phyloP scores from a whole-genome alignment of 306 rosid species.

The Rubus idaeus region DNA sequence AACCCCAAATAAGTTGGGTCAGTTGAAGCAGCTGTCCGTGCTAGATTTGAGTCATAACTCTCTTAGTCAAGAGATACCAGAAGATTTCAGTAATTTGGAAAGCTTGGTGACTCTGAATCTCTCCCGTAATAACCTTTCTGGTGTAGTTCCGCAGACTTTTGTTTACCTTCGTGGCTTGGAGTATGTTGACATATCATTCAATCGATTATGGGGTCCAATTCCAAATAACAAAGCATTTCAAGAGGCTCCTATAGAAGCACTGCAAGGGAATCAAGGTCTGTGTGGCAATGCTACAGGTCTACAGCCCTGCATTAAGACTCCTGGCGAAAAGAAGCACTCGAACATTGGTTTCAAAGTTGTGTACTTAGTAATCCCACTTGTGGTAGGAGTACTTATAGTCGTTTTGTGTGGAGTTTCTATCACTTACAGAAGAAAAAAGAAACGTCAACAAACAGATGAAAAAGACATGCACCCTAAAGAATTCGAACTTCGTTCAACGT shows the following conservation, averaged over 20 bases:
- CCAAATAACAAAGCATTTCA: constrained; percentile 32
- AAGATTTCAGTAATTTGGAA: constrained; percentile 8
- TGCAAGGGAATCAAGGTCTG: constrained; percentile 32
- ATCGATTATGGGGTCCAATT: constrained; percentile 24
- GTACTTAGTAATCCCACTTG: not conserved
- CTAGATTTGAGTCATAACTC: constrained; percentile 42
- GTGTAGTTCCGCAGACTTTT: constrained; percentile 26
- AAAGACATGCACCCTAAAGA: not conserved
- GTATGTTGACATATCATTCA: constrained; percentile 30
- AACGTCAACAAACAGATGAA: not conserved
- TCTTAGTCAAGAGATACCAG: constrained; percentile 35
- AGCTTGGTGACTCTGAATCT: constrained; percentile 39
- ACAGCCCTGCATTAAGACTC: constrained; percentile 2
- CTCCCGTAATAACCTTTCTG: constrained; percentile 45
- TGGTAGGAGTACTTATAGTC: constrained; percentile 8
- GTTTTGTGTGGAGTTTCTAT: not conserved
- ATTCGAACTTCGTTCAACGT: constrained; percentile 12
- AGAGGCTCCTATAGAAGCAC: constrained; percentile 15
- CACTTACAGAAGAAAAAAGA: not conserved
- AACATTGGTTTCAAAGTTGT: not conserved
- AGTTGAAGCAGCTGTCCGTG: constrained; percentile 21
- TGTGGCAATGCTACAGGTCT: constrained; percentile 32
- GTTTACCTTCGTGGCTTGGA: constrained; percentile 3
- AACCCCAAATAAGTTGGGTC: constrained; percentile 34
- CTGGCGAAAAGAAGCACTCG: not conserved